Evolutionary conservation across 495 filamentous ascomycete species (phyloP).

Genomic region (Alectoria sarmentosa): DNA sequence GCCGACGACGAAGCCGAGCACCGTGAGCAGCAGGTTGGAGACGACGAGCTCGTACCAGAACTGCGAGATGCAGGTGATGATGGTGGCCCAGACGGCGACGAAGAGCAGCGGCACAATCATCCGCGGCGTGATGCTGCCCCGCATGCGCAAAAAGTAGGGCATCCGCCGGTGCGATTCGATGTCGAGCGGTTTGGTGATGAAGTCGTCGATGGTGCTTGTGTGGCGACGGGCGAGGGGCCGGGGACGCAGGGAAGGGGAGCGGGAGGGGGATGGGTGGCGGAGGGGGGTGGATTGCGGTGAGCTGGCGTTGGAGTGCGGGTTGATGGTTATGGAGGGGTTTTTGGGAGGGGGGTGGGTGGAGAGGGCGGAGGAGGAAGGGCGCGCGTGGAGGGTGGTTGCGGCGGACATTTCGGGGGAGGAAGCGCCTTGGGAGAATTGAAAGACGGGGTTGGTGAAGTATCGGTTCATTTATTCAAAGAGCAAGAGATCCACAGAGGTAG

Average conservation of each 20-base stretch:
- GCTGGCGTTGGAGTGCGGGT: neutral
- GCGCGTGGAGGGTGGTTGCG: neutral
- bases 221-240: conserved; percentile 7
- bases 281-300: neutral
- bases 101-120: conserved; percentile 68
- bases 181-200: conserved; percentile 48
- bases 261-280: neutral
- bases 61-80: conserved; percentile 56
- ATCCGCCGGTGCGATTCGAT: conserved; percentile 72
- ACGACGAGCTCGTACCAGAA: conserved; percentile 51
- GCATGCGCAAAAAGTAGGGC: conserved; percentile 71
- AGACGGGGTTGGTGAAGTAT: no score
- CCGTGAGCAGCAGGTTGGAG: conserved; percentile 65
- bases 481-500: no score
- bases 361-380: neutral
- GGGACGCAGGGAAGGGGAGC: conserved; percentile 1
- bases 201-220: conserved; percentile 19
- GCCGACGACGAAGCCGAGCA: conserved; percentile 86
- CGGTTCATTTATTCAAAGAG: no score
- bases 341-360: neutral
- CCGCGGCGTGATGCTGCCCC: conserved; percentile 72
- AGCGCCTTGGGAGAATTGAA: no score
- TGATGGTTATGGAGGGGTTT: neutral
- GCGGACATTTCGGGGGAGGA: neutral
- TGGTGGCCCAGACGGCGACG: conserved; percentile 61